Evolutionary conservation across 2,329 filamentous ascomycete species (phyloP).

Genomic region (Botrytis tulipae): DNA sequence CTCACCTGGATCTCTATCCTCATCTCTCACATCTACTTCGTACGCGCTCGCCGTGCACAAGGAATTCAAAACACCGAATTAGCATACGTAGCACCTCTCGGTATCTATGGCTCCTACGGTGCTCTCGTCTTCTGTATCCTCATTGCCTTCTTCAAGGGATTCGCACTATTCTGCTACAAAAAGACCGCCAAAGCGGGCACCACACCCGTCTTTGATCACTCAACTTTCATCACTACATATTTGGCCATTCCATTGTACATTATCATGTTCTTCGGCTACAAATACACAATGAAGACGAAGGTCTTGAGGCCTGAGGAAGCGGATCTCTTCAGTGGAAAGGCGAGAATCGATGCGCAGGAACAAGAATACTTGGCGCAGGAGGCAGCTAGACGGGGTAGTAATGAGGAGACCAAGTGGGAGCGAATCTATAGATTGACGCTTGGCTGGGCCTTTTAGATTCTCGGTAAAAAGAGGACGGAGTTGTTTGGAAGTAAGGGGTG

Average conservation of each 20-base stretch:
- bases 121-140: slow-evolving; percentile 70
- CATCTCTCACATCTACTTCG: slow-evolving; percentile 70
- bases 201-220: slow-evolving; percentile 58
- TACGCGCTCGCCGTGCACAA: slow-evolving; percentile 62
- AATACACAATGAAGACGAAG: slow-evolving; percentile 45
- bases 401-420: slow-evolving; percentile 22
- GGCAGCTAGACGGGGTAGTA: slow-evolving; percentile 24
- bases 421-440: slow-evolving; percentile 23
- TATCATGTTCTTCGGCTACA: slow-evolving; percentile 57
- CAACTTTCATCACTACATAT: slow-evolving; percentile 64
- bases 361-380: slow-evolving; percentile 39
- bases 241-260: slow-evolving; percentile 63
- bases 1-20: slow-evolving; percentile 39
- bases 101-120: slow-evolving; percentile 65
- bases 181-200: slow-evolving; percentile 41
- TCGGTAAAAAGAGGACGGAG: not conserved
- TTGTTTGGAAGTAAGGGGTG: not conserved
- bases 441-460: slow-evolving; percentile 22
- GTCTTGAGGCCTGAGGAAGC: slow-evolving; percentile 49
- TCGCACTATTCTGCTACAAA: slow-evolving; percentile 58
- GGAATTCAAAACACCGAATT: slow-evolving; percentile 54
- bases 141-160: slow-evolving; percentile 82
- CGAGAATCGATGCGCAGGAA: slow-evolving; percentile 59
- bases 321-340: slow-evolving; percentile 59
- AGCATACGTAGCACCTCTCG: slow-evolving; percentile 69